Percentiles rank a stretch among this genome's conserved stretches.
phyloP scores from a whole-genome alignment of 2,329 filamentous ascomycete genomes.

The Alternaria hordeiaustralica region DNA sequence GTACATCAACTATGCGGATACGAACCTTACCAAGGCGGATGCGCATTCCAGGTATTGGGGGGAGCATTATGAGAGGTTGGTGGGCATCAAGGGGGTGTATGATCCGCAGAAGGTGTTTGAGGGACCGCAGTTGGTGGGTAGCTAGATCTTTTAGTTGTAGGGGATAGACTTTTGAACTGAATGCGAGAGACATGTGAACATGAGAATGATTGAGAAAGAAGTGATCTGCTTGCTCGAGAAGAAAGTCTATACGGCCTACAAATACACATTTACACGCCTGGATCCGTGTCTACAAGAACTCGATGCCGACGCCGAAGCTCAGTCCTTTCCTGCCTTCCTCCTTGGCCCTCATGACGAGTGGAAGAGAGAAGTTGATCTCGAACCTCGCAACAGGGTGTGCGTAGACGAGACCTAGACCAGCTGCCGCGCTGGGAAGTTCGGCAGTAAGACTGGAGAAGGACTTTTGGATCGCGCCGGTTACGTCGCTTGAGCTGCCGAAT shows the following conservation, averaged over 20 bases:
- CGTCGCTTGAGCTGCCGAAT: slow-evolving; percentile 57
- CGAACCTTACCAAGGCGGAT: slow-evolving; percentile 50
- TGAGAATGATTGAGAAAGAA: neutral
- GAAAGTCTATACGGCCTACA: slow-evolving; percentile 3
- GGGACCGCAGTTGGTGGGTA: slow-evolving; percentile 35
- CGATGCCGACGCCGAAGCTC: slow-evolving; percentile 95
- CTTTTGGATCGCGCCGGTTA: slow-evolving; percentile 61
- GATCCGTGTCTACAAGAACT: slow-evolving; percentile 73
- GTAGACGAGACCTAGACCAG: slow-evolving; percentile 90
- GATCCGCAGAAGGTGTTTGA: slow-evolving; percentile 42
- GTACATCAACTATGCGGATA: slow-evolving; percentile 61
- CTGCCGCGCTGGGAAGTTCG: slow-evolving; percentile 82
- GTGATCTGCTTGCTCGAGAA: slow-evolving; percentile 9
- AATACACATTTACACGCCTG: slow-evolving; percentile 8
- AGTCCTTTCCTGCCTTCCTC: slow-evolving; percentile 91
- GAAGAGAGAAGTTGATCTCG: slow-evolving; percentile 93
- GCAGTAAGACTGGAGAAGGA: slow-evolving; percentile 75
- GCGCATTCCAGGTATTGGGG: slow-evolving; percentile 57
- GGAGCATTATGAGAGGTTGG: slow-evolving; percentile 38
- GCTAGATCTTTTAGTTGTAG: slow-evolving; percentile 3
- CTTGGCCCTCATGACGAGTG: slow-evolving; percentile 78
- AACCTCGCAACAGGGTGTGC: slow-evolving; percentile 92
- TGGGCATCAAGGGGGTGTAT: slow-evolving; percentile 41
- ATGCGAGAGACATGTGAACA: neutral
- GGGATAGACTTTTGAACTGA: neutral